phyloP scores from a whole-genome alignment of 352 stramenopile species.

The Globisporangium apiculatum region DNA sequence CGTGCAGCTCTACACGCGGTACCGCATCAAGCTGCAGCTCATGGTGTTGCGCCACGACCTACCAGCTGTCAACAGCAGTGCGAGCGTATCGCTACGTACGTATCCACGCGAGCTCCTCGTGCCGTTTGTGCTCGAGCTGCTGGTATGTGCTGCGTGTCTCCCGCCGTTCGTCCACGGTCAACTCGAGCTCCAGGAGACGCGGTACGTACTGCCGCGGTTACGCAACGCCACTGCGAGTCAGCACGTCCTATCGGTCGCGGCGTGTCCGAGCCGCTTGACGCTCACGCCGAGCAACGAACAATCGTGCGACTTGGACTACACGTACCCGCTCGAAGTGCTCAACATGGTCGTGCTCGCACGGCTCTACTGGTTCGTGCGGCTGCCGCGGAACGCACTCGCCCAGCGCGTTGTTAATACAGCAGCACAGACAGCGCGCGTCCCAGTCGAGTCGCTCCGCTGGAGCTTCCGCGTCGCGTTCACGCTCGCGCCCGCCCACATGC shows the following conservation, averaged over 20 bases:
- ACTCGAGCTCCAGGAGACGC: slow-evolving; percentile 36
- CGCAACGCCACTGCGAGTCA: not conserved
- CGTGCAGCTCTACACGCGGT: slow-evolving; percentile 37
- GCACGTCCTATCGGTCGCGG: not conserved
- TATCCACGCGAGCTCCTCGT: slow-evolving; percentile 24
- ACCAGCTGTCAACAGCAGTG: slow-evolving; percentile 10
- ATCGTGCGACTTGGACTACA: slow-evolving; percentile 37
- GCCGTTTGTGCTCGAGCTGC: slow-evolving; percentile 36
- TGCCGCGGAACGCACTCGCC: slow-evolving; percentile 38
- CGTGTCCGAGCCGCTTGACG: slow-evolving; percentile 20
- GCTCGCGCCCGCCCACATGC: slow-evolving; percentile 26
- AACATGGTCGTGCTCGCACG: slow-evolving; percentile 54
- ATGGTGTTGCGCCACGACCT: slow-evolving; percentile 45
- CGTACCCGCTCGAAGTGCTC: slow-evolving; percentile 51
- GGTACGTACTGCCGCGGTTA: slow-evolving; percentile 22
- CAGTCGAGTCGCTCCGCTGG: slow-evolving; percentile 45
- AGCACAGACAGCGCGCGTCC: slow-evolving; percentile 7
- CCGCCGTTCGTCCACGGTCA: slow-evolving; percentile 43
- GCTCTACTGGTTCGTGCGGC: slow-evolving; percentile 52
- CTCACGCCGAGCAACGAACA: slow-evolving; percentile 10
- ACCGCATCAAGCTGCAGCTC: slow-evolving; percentile 47
- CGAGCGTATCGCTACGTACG: slow-evolving; percentile 7
- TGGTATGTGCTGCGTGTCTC: slow-evolving; percentile 32
- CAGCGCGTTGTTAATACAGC: too few species aligned
- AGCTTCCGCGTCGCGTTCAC: slow-evolving; percentile 46